phyloP scores from a whole-genome alignment of 768 basidiomycete genomes.

The Calocybe gangraenosa region DNA sequence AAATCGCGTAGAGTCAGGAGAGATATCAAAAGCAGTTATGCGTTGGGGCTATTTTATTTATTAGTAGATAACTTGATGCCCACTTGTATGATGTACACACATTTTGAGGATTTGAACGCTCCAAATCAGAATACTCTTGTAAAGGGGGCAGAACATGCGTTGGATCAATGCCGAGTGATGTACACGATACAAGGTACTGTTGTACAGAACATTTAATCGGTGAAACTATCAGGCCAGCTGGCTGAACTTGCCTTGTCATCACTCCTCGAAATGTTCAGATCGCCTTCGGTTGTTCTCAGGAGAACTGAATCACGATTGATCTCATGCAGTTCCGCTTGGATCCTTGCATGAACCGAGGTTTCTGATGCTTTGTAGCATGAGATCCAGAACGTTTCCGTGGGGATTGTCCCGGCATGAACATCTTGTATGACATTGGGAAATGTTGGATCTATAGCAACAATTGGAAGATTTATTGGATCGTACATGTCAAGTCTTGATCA shows the following conservation, averaged over 20 bases:
- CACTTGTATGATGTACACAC: slow-evolving; percentile 24
- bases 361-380: slow-evolving; percentile 60
- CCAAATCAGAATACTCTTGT: slow-evolving; percentile 45
- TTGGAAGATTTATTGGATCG: slow-evolving; percentile 34
- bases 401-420: slow-evolving; percentile 52
- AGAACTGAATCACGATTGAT: slow-evolving; percentile 44
- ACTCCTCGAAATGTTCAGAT: slow-evolving; percentile 34
- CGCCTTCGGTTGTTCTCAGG: slow-evolving; percentile 42
- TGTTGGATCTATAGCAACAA: slow-evolving; percentile 57
- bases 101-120: slow-evolving; percentile 36
- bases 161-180: slow-evolving; percentile 39
- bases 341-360: slow-evolving; percentile 62
- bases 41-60: slow-evolving; percentile 37
- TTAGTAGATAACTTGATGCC: background rate
- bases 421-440: slow-evolving; percentile 60
- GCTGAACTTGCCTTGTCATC: slow-evolving; percentile 25
- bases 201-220: slow-evolving; percentile 13
- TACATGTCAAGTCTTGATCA: too few species aligned
- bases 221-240: background rate
- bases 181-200: slow-evolving; percentile 43
- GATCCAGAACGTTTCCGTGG: slow-evolving; percentile 66
- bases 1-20: slow-evolving; percentile 54
- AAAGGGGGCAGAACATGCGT: slow-evolving; percentile 47
- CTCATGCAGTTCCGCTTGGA: slow-evolving; percentile 50
- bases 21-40: slow-evolving; percentile 61